These are phyloP conservation scores for Rhododendron henanense DNA, from an alignment of 148 eudicot species.

Conservation along the genomic window DNA sequence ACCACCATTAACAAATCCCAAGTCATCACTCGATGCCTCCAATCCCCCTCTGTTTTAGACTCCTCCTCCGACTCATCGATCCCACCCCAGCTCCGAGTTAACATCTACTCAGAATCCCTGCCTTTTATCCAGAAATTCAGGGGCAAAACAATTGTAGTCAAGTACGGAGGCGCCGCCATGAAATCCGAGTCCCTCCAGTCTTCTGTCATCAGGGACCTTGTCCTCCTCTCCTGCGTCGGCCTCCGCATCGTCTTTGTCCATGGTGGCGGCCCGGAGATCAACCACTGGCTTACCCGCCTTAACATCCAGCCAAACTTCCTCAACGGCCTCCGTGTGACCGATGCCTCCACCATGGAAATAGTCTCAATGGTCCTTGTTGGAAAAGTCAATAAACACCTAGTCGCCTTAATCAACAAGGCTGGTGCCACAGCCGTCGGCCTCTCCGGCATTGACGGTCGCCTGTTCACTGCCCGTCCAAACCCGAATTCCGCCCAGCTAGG, in stretches of 20 bases:
- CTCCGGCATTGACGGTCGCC: constrained; percentile 68
- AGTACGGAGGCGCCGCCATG: constrained; percentile 92
- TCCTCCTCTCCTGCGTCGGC: constrained; percentile 69
- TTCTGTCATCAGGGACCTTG: constrained; percentile 66
- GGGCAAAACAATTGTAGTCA: constrained; percentile 73
- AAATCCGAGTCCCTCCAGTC: constrained; percentile 66
- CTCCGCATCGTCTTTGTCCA: constrained; percentile 66
- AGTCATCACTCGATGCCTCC: background rate
- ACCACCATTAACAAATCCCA: background rate
- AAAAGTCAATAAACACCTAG: constrained; percentile 65
- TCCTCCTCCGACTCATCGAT: background rate
- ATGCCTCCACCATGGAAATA: constrained; percentile 76
- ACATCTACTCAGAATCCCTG: constrained; percentile 65
- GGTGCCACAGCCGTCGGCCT: constrained; percentile 77
- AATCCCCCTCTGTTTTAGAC: background rate
- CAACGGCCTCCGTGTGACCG: constrained; percentile 70
- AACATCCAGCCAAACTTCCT: constrained; percentile 61
- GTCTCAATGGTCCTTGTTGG: constrained; percentile 83
- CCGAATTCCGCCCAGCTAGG: constrained; percentile 55
- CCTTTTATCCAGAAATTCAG: constrained; percentile 73
- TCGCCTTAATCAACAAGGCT: constrained; percentile 68
- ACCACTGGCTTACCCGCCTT: constrained; percentile 50
- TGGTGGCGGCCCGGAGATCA: constrained; percentile 84
- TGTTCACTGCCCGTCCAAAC: constrained; percentile 64
- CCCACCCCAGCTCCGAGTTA: constrained; percentile 35